Conservation (phyloP, 176 grass and related monocot genomes). For the Oryza coarctata region DNA sequence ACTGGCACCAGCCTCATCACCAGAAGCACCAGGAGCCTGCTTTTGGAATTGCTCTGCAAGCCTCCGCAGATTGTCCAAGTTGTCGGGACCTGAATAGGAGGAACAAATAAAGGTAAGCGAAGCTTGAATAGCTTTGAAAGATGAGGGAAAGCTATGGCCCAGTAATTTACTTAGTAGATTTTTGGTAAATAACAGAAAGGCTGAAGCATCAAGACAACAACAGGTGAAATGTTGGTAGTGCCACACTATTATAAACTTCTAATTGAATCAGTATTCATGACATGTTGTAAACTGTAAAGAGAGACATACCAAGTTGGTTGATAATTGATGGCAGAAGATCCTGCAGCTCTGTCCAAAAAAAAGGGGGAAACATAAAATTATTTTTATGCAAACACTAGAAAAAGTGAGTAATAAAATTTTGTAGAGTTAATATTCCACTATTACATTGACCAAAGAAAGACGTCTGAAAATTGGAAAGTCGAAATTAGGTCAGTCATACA, state of each 20-base stretch:
- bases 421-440: not conserved
- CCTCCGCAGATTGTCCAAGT: constrained; percentile 87
- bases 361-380: constrained; percentile 3
- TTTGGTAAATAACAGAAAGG: not conserved
- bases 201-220: not conserved
- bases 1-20: constrained; percentile 43
- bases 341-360: constrained; percentile 68
- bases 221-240: not conserved
- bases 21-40: constrained; percentile 59
- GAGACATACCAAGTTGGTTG: constrained; percentile 89
- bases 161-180: not conserved
- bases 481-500: not conserved
- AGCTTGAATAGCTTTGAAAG: not conserved
- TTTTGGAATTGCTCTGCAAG: constrained; percentile 94
- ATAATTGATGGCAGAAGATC: constrained; percentile 93
- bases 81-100: constrained; percentile 76
- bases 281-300: not conserved
- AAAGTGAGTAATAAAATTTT: not conserved
- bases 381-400: not conserved
- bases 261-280: constrained; percentile 2
- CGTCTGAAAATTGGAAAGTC: not conserved
- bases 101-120: not conserved
- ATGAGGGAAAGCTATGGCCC: not conserved
- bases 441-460: not conserved
- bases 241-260: not conserved